Conservation (phyloP, 2,329 filamentous ascomycete species). For the Nemania sp. region DNA sequence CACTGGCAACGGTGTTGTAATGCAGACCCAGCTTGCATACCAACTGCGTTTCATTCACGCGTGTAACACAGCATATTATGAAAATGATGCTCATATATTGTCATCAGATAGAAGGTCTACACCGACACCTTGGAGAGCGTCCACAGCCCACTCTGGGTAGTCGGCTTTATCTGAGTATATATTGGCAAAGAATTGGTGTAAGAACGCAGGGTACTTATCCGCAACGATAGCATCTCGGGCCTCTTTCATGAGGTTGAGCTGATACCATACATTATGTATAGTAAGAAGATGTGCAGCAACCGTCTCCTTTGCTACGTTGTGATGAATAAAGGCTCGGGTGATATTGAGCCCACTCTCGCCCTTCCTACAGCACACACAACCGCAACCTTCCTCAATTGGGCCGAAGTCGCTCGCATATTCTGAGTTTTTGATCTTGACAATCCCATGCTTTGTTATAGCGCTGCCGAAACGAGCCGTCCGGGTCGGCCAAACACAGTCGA, state of each 20-base stretch:
- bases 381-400: slow-evolving; percentile 81
- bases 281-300: slow-evolving; percentile 83
- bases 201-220: slow-evolving; percentile 77
- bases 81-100: slow-evolving; percentile 17
- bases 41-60: too few relatives aligned
- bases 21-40: too few relatives aligned
- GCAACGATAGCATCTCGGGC: slow-evolving; percentile 77
- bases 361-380: slow-evolving; percentile 73
- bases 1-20: too few relatives aligned
- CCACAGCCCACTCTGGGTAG: slow-evolving; percentile 84
- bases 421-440: slow-evolving; percentile 82
- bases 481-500: slow-evolving; percentile 98
- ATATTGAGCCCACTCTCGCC: slow-evolving; percentile 75
- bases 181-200: slow-evolving; percentile 75
- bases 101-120: slow-evolving; percentile 64
- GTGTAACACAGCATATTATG: too few relatives aligned
- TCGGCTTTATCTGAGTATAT: slow-evolving; percentile 68
- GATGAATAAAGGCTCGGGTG: slow-evolving; percentile 86
- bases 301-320: slow-evolving; percentile 92
- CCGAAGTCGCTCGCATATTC: slow-evolving; percentile 78
- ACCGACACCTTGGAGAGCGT: slow-evolving; percentile 76
- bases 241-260: slow-evolving; percentile 79
- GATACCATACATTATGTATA: slow-evolving; percentile 94
- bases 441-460: slow-evolving; percentile 78
- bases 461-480: slow-evolving; percentile 95